Evolutionary conservation across 2,329 filamentous ascomycete genomes (phyloP).

Genomic region (Ophiocordyceps camponoti-floridani): DNA sequence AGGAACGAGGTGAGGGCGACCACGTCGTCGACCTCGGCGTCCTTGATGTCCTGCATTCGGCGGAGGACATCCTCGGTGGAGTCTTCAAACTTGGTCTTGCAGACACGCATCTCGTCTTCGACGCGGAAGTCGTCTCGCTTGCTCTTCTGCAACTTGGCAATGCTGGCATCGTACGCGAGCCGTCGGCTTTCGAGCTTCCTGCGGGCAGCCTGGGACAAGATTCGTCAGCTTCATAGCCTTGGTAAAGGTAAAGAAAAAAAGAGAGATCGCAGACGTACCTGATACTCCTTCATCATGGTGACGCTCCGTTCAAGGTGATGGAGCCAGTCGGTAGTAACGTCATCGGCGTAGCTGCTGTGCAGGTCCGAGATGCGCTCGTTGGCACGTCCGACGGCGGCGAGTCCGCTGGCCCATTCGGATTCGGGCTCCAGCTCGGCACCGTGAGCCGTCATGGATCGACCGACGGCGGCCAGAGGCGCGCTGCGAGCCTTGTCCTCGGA

Average conservation of each 20-base stretch:
- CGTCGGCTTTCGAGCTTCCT: slow-evolving; percentile 89
- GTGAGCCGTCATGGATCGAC: slow-evolving; percentile 70
- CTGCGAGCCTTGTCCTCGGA: slow-evolving; percentile 74
- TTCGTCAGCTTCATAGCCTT: too few species aligned
- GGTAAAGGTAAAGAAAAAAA: too few species aligned
- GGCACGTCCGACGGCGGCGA: slow-evolving; percentile 62
- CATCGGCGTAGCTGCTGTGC: slow-evolving; percentile 66
- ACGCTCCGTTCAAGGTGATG: slow-evolving; percentile 81
- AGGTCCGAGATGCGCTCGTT: slow-evolving; percentile 76
- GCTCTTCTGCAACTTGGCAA: slow-evolving; percentile 79
- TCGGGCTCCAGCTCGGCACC: slow-evolving; percentile 85
- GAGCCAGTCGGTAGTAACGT: slow-evolving; percentile 69
- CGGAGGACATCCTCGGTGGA: slow-evolving; percentile 79
- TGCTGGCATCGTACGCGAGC: slow-evolving; percentile 77
- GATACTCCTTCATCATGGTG: slow-evolving; percentile 94
- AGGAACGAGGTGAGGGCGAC: slow-evolving; percentile 65
- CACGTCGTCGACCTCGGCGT: slow-evolving; percentile 70
- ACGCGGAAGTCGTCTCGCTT: slow-evolving; percentile 87
- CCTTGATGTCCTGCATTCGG: slow-evolving; percentile 92
- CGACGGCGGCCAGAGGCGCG: slow-evolving; percentile 61
- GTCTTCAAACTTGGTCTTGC: slow-evolving; percentile 94
- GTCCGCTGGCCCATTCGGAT: slow-evolving; percentile 78
- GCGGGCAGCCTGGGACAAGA: slow-evolving; percentile 38
- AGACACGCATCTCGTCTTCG: slow-evolving; percentile 78
- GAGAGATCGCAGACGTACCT: slow-evolving; percentile 32